Conservation (phyloP, 2,329 filamentous ascomycete species). For the Trichoderma sp. region DNA sequence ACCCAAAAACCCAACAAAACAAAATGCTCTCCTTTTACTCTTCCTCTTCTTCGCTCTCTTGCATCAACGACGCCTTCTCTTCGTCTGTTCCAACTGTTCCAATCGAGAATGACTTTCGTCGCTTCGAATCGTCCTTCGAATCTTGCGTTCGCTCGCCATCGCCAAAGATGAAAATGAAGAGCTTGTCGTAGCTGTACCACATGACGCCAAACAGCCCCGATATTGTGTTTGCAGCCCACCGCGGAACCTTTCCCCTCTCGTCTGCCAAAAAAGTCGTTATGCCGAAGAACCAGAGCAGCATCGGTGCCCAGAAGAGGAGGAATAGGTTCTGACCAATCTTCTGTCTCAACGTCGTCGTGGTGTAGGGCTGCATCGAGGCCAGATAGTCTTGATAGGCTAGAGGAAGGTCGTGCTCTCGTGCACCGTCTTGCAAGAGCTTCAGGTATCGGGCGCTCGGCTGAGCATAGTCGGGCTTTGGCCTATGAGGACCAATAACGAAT, state of each 20-base stretch:
- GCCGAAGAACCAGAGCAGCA: constrained; percentile 54
- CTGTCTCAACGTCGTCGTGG: constrained; percentile 65
- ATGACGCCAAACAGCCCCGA: constrained; percentile 50
- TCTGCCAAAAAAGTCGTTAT: constrained; percentile 53
- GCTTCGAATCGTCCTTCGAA: constrained; percentile 30
- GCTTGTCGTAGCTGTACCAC: constrained; percentile 47
- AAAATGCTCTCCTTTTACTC: background rate
- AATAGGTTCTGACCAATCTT: constrained; percentile 63
- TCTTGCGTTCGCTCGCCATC: constrained; percentile 71
- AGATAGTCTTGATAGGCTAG: constrained; percentile 75
- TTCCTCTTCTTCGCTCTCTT: background rate
- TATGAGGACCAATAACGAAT: constrained; percentile 45
- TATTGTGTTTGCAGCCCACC: constrained; percentile 59
- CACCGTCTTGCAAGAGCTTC: constrained; percentile 74
- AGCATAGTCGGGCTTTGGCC: constrained; percentile 69
- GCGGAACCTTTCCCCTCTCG: constrained; percentile 64
- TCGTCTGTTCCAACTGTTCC: constrained; percentile 5
- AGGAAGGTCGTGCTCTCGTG: constrained; percentile 76
- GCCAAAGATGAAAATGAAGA: constrained; percentile 66
- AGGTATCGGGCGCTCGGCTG: constrained; percentile 84
- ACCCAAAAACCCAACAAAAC: background rate
- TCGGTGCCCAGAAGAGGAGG: constrained; percentile 52
- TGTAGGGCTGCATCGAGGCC: constrained; percentile 66
- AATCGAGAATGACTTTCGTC: background rate
- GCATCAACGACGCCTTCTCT: constrained; percentile 10